These are phyloP conservation scores for Cyberlindnera mycetangii DNA, from an alignment of 805 yeast genomes.

Conservation along the genomic window DNA sequence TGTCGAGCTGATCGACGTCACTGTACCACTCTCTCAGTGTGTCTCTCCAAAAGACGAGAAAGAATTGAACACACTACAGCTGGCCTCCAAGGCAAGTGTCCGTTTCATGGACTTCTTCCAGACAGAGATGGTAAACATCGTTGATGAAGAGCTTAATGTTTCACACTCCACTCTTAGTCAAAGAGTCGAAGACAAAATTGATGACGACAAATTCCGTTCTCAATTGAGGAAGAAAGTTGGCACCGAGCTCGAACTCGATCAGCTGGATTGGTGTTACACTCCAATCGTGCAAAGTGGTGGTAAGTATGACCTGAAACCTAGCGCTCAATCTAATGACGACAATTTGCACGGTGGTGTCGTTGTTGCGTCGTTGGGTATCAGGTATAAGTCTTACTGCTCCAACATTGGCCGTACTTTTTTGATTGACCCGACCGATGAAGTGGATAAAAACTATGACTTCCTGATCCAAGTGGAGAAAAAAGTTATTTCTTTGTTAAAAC, in stretches of 20 bases:
- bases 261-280: conserved; percentile 89
- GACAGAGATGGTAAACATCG: conserved; percentile 81
- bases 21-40: conserved; percentile 49
- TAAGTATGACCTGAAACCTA: conserved; percentile 76
- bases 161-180: conserved; percentile 73
- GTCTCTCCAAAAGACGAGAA: conserved; percentile 77
- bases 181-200: conserved; percentile 76
- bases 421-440: conserved; percentile 80
- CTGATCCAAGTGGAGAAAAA: conserved; percentile 66
- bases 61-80: conserved; percentile 61
- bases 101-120: conserved; percentile 80
- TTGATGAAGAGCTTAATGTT: conserved; percentile 81
- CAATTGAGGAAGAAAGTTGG: conserved; percentile 52
- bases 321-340: conserved; percentile 71
- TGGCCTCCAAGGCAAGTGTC: conserved; percentile 75
- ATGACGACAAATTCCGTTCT: conserved; percentile 66
- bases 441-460: conserved; percentile 77
- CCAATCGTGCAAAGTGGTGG: conserved; percentile 91
- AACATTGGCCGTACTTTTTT: conserved; percentile 84
- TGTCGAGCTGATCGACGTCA: conserved; percentile 49
- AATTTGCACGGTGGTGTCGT: conserved; percentile 75
- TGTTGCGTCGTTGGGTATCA: conserved; percentile 76
- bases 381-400: conserved; percentile 87
- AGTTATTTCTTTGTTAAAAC: conserved; percentile 56
- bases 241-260: conserved; percentile 68